phyloP scores from a whole-genome alignment of 2,329 filamentous ascomycete species.

The Xylaria sp. region DNA sequence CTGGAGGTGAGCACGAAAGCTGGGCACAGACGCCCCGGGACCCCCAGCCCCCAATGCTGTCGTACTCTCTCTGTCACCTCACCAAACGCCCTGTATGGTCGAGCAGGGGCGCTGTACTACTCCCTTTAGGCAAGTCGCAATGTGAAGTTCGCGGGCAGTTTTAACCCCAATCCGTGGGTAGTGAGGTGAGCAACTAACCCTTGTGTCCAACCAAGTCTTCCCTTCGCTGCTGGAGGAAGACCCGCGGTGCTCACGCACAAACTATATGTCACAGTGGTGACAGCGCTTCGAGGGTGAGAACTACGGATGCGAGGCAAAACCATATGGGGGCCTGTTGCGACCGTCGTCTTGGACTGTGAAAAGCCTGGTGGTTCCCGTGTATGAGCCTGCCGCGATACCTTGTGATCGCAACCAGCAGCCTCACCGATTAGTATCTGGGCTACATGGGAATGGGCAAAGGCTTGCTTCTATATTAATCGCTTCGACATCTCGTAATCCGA shows the following conservation, averaged over 20 bases:
- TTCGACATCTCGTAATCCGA: neutral
- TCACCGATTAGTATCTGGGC: neutral
- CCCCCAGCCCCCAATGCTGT: conserved; percentile 17
- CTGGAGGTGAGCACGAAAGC: conserved; percentile 17
- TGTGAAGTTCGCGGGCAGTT: conserved; percentile 2
- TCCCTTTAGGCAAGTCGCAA: conserved; percentile 26
- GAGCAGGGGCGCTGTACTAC: conserved; percentile 5
- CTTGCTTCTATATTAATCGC: conserved; percentile 19
- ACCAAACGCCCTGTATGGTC: conserved; percentile 2
- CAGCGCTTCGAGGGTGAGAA: conserved; percentile 19
- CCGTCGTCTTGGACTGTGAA: conserved; percentile 10
- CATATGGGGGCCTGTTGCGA: neutral
- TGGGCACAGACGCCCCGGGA: neutral
- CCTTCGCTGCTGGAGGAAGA: conserved; percentile 4
- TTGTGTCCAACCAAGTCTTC: too few relatives aligned
- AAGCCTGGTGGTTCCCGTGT: conserved; percentile 10
- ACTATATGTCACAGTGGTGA: conserved; percentile 20
- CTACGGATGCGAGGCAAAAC: neutral
- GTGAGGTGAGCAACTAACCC: too few relatives aligned
- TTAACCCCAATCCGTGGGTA: conserved; percentile 10
- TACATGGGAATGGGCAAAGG: neutral
- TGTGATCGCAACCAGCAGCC: conserved; percentile 9
- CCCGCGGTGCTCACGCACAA: conserved; percentile 4
- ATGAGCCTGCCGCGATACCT: neutral
- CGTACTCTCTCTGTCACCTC: conserved; percentile 11